Evolutionary conservation across 768 basidiomycete genomes (phyloP).

Genomic region (Tricholoma terreum): DNA sequence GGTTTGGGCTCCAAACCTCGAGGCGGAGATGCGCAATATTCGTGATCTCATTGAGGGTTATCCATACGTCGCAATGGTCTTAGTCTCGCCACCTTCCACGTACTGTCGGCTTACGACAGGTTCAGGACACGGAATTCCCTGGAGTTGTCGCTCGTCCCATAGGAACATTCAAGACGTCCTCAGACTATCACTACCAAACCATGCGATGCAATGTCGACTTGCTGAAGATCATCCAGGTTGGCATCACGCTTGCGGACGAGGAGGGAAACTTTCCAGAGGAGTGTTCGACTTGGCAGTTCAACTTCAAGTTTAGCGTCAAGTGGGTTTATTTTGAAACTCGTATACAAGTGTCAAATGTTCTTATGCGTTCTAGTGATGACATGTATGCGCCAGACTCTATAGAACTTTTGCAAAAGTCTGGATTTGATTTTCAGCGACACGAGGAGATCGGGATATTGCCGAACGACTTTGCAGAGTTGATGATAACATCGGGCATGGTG

Average conservation of each 20-base stretch:
- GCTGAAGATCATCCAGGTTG: slow-evolving; percentile 96
- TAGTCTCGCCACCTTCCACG: slow-evolving; percentile 22
- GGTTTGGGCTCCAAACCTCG: slow-evolving; percentile 94
- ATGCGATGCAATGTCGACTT: slow-evolving; percentile 99
- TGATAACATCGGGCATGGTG: slow-evolving; percentile 96
- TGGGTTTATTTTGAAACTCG: slow-evolving; percentile 35
- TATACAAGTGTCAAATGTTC: neutral
- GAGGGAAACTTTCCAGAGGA: slow-evolving; percentile 90
- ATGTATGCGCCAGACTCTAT: slow-evolving; percentile 99
- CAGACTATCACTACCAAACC: slow-evolving; percentile 99
- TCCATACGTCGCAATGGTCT: slow-evolving; percentile 94
- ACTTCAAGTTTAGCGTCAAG: slow-evolving; percentile 91
- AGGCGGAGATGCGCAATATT: slow-evolving; percentile 86
- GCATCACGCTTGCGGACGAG: slow-evolving; percentile 91
- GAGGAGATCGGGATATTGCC: slow-evolving; percentile 90
- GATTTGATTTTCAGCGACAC: slow-evolving; percentile 92
- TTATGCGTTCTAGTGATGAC: slow-evolving; percentile 65
- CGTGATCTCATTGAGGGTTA: slow-evolving; percentile 86
- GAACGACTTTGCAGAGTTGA: slow-evolving; percentile 93
- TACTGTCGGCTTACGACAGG: slow-evolving; percentile 21
- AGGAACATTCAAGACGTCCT: slow-evolving; percentile 92
- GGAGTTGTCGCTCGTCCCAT: slow-evolving; percentile 98
- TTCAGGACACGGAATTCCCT: slow-evolving; percentile 97
- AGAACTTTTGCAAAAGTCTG: slow-evolving; percentile 90
- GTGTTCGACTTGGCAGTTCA: slow-evolving; percentile 97